These are phyloP conservation scores for Penicillium sp. DNA, from an alignment of 2,329 filamentous ascomycete genomes.

Conservation along the genomic window DNA sequence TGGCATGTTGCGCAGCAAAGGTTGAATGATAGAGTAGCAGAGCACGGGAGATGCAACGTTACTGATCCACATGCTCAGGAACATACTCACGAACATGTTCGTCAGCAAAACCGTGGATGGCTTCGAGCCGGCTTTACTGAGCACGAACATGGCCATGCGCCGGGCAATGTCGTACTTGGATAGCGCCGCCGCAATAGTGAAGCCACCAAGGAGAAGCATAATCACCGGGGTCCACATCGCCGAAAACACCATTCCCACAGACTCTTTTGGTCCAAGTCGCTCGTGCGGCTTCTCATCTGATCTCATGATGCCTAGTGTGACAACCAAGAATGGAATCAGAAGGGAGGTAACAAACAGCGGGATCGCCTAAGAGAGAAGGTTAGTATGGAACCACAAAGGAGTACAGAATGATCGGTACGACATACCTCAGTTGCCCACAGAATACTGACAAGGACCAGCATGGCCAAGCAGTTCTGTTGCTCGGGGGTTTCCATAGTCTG, in stretches of 20 bases:
- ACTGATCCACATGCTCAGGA: slow-evolving; percentile 98
- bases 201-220: slow-evolving; percentile 94
- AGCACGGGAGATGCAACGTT: slow-evolving; percentile 96
- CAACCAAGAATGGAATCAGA: slow-evolving; percentile 88
- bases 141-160: slow-evolving; percentile 90
- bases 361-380: slow-evolving; percentile 64
- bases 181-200: slow-evolving; percentile 90
- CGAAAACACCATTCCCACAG: slow-evolving; percentile 81
- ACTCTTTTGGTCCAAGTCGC: slow-evolving; percentile 75
- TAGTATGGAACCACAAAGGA: slow-evolving; percentile 3
- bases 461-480: slow-evolving; percentile 93
- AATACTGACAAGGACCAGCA: slow-evolving; percentile 90
- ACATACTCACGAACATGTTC: slow-evolving; percentile 97
- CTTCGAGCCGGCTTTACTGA: slow-evolving; percentile 92
- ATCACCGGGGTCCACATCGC: slow-evolving; percentile 99
- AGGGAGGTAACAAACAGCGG: slow-evolving; percentile 96
- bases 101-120: slow-evolving; percentile 89
- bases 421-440: slow-evolving; percentile 93
- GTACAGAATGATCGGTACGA: slow-evolving; percentile 1
- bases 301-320: slow-evolving; percentile 81
- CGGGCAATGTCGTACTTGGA: slow-evolving; percentile 99
- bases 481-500: slow-evolving; percentile 85
- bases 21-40: slow-evolving; percentile 97
- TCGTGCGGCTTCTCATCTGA: slow-evolving; percentile 69
- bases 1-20: slow-evolving; percentile 89